Conservation (phyloP, 192 early-diverging fungal genomes). For the Podila minutissima region DNA sequence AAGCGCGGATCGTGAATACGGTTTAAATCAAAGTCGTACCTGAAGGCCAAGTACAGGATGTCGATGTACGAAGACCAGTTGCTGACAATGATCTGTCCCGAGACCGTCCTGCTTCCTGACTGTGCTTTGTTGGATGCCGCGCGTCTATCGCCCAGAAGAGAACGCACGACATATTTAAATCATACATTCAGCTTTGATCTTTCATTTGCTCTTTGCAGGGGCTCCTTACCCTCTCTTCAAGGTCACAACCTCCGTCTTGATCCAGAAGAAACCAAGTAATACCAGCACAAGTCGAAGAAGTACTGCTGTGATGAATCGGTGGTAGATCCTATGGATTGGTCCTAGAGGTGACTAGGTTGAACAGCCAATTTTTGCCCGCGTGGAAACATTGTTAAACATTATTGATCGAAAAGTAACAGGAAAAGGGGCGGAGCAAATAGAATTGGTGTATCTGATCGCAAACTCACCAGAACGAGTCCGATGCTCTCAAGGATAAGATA, state of each 20-base stretch:
- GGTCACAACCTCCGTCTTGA: conserved; percentile 69
- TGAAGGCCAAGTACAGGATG: conserved; percentile 74
- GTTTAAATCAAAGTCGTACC: conserved; percentile 40
- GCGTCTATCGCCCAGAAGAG: background rate
- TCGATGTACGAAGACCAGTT: conserved; percentile 91
- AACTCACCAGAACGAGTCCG: conserved; percentile 56
- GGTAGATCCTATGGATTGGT: conserved; percentile 51
- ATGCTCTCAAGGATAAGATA: conserved; percentile 56
- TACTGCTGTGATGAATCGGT: conserved; percentile 40
- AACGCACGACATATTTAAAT: background rate
- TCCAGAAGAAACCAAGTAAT: conserved; percentile 79
- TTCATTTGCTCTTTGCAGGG: background rate
- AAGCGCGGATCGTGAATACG: no score
- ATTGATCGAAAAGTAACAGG: background rate
- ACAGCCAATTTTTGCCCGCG: background rate
- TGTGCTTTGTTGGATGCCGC: conserved; percentile 33
- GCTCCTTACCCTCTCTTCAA: conserved; percentile 71
- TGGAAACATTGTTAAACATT: background rate
- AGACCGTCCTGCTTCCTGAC: conserved; percentile 11
- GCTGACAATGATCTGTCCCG: conserved; percentile 81
- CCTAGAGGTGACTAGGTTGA: conserved; percentile 33
- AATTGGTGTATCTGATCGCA: no score
- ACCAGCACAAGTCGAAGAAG: conserved; percentile 69
- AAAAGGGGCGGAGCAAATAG: background rate
- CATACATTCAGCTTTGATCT: background rate